These are phyloP conservation scores for Striga hermonthica DNA, from an alignment of 305 asterid species.

Conservation along the genomic window DNA sequence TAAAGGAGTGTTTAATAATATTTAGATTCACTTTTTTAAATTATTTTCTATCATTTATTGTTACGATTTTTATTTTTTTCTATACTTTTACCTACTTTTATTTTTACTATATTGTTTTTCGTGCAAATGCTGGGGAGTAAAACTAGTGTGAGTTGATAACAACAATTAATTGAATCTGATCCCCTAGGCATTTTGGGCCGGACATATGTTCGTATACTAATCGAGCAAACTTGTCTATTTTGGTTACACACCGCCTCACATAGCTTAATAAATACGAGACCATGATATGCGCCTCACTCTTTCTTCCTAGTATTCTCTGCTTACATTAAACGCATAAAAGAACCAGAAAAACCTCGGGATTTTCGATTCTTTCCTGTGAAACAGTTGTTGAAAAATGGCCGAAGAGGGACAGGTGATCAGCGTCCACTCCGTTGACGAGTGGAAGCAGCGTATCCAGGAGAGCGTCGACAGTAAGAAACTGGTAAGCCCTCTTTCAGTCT, in stretches of 20 bases:
- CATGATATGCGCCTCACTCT: no score
- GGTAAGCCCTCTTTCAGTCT: conserved; percentile 29
- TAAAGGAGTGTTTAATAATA: no score
- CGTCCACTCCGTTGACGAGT: conserved; percentile 53
- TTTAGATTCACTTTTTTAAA: no score
- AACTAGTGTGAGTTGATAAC: no score
- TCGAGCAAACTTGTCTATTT: neutral
- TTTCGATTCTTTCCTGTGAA: neutral
- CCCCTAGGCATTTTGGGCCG: neutral
- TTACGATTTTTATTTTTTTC: no score
- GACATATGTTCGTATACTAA: conserved; percentile 31
- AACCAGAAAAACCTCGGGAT: neutral
- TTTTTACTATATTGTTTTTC: no score
- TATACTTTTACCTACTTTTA: no score
- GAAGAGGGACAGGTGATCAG: conserved; percentile 67
- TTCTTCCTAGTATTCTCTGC: neutral
- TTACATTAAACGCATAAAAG: conserved; percentile 24
- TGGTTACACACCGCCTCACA: conserved; percentile 20
- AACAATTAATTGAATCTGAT: neutral
- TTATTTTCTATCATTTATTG: no score
- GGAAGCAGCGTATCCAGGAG: conserved; percentile 40
- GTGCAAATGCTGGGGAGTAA: no score
- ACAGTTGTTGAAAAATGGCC: conserved; percentile 20
- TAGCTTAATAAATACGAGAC: conserved; percentile 18
- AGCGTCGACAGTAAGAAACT: conserved; percentile 43